A percentile compares a stretch with the other conserved stretches of the same genome.
Evolutionary conservation across 495 filamentous ascomycete genomes (phyloP).

Genomic region (Penicillium cinerascens): DNA sequence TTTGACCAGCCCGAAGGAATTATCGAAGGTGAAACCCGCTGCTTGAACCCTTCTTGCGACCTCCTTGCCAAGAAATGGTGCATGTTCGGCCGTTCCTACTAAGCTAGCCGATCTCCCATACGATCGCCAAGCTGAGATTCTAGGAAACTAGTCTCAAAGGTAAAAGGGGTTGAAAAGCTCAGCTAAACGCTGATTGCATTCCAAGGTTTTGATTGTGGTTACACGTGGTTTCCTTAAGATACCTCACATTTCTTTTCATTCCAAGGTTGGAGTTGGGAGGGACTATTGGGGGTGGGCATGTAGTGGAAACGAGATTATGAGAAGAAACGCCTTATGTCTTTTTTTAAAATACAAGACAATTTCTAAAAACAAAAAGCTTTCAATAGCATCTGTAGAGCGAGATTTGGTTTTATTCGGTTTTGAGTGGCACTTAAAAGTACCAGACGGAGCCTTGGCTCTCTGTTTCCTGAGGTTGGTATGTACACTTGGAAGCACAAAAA

Average conservation of each 20-base stretch:
- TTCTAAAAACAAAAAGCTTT: not conserved
- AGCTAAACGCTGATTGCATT: not conserved
- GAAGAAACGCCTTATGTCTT: conserved; percentile 3
- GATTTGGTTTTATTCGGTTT: too few relatives aligned
- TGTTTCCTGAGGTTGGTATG: too few relatives aligned
- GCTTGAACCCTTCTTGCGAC: conserved; percentile 79
- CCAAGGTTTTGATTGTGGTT: not conserved
- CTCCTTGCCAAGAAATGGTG: conserved; percentile 72
- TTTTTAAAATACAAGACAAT: conserved; percentile 9
- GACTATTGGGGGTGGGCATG: not conserved
- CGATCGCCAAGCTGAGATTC: not conserved
- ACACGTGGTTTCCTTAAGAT: not conserved
- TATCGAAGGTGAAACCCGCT: conserved; percentile 77
- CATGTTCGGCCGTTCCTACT: conserved; percentile 69
- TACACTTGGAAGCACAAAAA: too few relatives aligned
- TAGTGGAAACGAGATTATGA: not conserved
- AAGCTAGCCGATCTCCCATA: conserved; percentile 6
- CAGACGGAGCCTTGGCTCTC: too few relatives aligned
- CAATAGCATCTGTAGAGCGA: not conserved
- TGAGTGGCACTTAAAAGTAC: too few relatives aligned
- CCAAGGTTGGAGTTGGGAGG: not conserved
- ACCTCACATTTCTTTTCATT: conserved; percentile 5
- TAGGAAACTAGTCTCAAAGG: not conserved
- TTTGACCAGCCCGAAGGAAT: conserved; percentile 90
- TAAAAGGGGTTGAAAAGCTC: not conserved